Base-by-base conservation (phyloP, 192 early-diverging fungal species). In the Coemansia sp. region DNA sequence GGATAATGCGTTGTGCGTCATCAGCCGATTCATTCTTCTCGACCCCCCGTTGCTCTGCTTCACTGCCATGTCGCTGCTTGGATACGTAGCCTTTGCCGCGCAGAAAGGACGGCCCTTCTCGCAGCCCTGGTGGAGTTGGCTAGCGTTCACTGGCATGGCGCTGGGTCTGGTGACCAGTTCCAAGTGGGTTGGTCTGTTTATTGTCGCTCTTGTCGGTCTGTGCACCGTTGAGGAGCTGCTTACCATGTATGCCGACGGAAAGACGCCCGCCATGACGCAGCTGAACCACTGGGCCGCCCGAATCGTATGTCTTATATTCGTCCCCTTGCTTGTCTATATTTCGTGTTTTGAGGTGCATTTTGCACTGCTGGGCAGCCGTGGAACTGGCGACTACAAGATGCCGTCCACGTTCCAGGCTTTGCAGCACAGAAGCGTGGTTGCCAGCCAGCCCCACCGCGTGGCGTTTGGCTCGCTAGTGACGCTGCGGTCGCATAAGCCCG, bases 131-230 rank as follows among this genome's bases (percentile, higher is more conserved):
- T 92, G 82, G 81, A 36, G 79, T 40, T 90, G 89, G 89, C 61
- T 92, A 16, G 62, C 70, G 1, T 64, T 82, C 32, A 85, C 89
- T 5, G 90, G 90, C 19, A 7, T 87, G 6, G 85, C 88, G 8
- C 72, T 92, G n/a, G 90, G 90, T 16, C 48, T 76, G 39, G 85
- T 88, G 4, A 62, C 74, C n/a, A 91, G 89, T 84, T 85, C 93
- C 55, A 98, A 99, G 76, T 99, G 95, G 97, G 91, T 99, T n/a
- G 97, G 97, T 0, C 68, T 97, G 21, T 97, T 99, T 85, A 87
- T 84, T 39, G 87, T 94, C 22, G 91, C 92, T 3, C 76, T 97
- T 21, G 92, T 97, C 59, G 95, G 95, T 15, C 62, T 97, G 58
- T 90, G 92, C 69, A 98, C 96, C 0, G 72, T 95, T 18, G 89